Percentiles rank a stretch among this genome's conserved stretches.
Evolutionary conservation across 257 asterid genomes (phyloP).

Genomic region (Nemophila menziesii): DNA sequence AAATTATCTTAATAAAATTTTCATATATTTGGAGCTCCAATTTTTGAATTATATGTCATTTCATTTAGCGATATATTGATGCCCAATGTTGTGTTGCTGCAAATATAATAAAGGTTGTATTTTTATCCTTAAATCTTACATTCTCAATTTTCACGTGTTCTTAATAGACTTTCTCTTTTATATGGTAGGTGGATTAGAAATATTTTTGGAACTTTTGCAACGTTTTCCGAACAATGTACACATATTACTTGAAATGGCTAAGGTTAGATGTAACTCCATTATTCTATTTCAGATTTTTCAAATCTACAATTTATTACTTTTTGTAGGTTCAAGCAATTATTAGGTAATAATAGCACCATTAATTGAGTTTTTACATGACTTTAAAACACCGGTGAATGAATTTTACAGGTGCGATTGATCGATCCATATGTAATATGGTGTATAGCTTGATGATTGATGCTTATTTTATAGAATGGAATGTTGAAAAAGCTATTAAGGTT

Average conservation of each 20-base stretch:
- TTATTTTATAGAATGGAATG: no score
- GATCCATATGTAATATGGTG: conserved; percentile 73
- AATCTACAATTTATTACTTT: conserved; percentile 1
- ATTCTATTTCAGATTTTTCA: not conserved
- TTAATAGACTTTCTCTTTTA: not conserved
- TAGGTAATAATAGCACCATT: conserved; percentile 19
- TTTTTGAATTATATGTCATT: conserved; percentile 13
- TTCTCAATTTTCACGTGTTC: not conserved
- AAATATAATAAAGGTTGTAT: conserved; percentile 74
- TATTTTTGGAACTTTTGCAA: conserved; percentile 76
- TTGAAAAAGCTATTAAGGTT: no score
- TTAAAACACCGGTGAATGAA: not conserved
- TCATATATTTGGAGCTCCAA: conserved; percentile 7
- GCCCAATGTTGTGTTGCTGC: conserved; percentile 91
- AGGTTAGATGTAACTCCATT: conserved; percentile 39
- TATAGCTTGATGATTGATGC: conserved; percentile 99
- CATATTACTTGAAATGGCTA: conserved; percentile 90
- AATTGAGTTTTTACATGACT: conserved; percentile 5
- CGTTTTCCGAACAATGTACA: conserved; percentile 87
- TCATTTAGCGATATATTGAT: conserved; percentile 77
- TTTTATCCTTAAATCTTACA: not conserved
- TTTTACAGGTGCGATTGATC: conserved; percentile 66
- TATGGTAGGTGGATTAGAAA: conserved; percentile 79
- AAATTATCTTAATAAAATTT: conserved; percentile 8
- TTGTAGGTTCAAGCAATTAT: conserved; percentile 73